Conservation (phyloP, 768 basidiomycete genomes). For the Boletus tomentosulus region DNA sequence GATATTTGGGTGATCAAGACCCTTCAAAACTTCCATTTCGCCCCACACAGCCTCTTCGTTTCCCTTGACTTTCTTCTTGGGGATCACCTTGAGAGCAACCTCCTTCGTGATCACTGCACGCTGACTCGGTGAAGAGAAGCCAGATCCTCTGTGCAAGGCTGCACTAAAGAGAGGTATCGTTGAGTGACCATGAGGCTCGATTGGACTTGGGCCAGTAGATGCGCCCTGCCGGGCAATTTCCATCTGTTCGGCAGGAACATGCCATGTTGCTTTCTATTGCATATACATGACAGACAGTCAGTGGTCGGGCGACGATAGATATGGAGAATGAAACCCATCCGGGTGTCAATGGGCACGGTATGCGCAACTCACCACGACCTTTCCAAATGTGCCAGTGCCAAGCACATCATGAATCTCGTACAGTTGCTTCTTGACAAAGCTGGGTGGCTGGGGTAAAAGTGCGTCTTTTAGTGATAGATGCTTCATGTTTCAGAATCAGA, state of each 20-base stretch:
- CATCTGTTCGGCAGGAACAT: slow-evolving; percentile 61
- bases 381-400: slow-evolving; percentile 86
- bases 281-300: neutral
- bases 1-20: slow-evolving; percentile 87
- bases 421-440: slow-evolving; percentile 80
- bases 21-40: slow-evolving; percentile 92
- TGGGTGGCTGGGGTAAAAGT: slow-evolving; percentile 78
- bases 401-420: slow-evolving; percentile 72
- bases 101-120: slow-evolving; percentile 51
- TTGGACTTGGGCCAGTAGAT: slow-evolving; percentile 29
- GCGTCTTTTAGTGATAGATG: slow-evolving; percentile 46
- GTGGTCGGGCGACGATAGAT: neutral
- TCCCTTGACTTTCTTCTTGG: slow-evolving; percentile 93
- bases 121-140: slow-evolving; percentile 22
- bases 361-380: slow-evolving; percentile 65
- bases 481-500: slow-evolving; percentile 21
- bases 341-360: neutral
- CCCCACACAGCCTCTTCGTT: slow-evolving; percentile 85
- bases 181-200: slow-evolving; percentile 20
- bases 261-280: slow-evolving; percentile 67
- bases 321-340: neutral
- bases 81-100: slow-evolving; percentile 85
- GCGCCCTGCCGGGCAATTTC: slow-evolving; percentile 58
- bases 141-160: slow-evolving; percentile 18
- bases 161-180: slow-evolving; percentile 29